Conservation (phyloP, 805 yeast genomes). For the Tetrapisispora iriomotensis region DNA sequence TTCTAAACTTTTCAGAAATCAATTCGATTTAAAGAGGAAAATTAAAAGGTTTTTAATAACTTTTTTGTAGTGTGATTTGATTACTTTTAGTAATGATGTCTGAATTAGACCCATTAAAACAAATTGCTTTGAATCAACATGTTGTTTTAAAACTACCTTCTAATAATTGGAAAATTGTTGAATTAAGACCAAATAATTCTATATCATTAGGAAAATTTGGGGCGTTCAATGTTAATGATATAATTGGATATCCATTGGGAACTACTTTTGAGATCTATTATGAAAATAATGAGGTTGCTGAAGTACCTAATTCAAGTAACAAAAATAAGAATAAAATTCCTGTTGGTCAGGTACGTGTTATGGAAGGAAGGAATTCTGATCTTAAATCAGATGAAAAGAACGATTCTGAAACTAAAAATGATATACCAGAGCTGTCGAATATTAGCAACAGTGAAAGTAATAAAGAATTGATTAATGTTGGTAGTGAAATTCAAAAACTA, state of each 20-base stretch:
- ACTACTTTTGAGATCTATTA: conserved; percentile 78
- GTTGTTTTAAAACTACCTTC: conserved; percentile 75
- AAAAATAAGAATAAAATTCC: conserved; percentile 17
- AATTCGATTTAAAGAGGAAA: too few species aligned
- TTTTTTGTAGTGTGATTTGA: too few species aligned
- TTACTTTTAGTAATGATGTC: background rate
- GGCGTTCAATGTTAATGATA: conserved; percentile 58
- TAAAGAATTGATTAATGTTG: conserved; percentile 55
- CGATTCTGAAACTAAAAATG: conserved; percentile 5
- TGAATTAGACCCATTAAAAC: conserved; percentile 21
- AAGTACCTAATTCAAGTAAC: conserved; percentile 8
- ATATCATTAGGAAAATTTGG: conserved; percentile 90
- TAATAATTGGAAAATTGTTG: conserved; percentile 63
- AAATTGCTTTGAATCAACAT: conserved; percentile 24
- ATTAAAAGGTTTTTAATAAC: too few species aligned
- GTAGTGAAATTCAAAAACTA: conserved; percentile 63
- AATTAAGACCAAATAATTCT: conserved; percentile 47
- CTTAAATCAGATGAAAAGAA: too few species aligned
- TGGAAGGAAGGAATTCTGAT: conserved; percentile 4
- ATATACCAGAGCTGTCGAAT: conserved; percentile 23
- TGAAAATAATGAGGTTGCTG: conserved; percentile 4
- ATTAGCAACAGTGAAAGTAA: conserved; percentile 46
- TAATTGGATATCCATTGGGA: conserved; percentile 78
- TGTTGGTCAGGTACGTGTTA: conserved; percentile 19
- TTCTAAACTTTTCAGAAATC: background rate